These are phyloP conservation scores for Zygoascus sp. DNA, from an alignment of 1,139 yeast genomes.

Conservation along the genomic window DNA sequence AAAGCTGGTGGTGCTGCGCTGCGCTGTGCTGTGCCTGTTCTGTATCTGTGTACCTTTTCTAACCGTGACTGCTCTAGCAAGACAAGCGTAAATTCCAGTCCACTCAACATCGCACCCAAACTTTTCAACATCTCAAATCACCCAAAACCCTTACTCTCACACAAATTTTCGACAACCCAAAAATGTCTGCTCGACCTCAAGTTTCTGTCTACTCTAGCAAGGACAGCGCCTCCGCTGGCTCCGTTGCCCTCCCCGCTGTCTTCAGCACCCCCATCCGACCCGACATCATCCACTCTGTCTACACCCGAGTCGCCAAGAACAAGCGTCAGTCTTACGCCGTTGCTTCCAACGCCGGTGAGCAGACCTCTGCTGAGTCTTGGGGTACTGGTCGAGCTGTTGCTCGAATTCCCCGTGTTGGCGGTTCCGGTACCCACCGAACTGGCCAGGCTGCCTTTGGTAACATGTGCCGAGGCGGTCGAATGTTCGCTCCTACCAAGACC, in stretches of 20 bases:
- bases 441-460: conserved; percentile 99
- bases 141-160: conserved; percentile 7
- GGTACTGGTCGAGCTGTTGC: conserved; percentile 99
- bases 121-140: not conserved
- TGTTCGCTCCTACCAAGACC: conserved; percentile 99
- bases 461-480: conserved; percentile 99
- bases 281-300: conserved; percentile 97
- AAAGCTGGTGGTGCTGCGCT: too few relatives aligned
- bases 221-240: conserved; percentile 82
- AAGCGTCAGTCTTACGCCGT: conserved; percentile 99
- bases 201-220: conserved; percentile 87
- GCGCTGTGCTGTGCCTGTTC: too few relatives aligned
- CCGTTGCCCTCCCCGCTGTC: conserved; percentile 95
- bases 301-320: conserved; percentile 98
- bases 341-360: conserved; percentile 98
- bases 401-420: conserved; percentile 99
- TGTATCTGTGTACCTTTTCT: not conserved
- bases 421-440: conserved; percentile 99
- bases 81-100: conserved; percentile 1
- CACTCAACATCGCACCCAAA: conserved; percentile 5
- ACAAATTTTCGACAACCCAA: conserved; percentile 16
- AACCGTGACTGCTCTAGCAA: conserved; percentile 6
- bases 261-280: conserved; percentile 99
- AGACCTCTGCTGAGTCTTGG: conserved; percentile 99
- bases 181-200: conserved; percentile 87